These are phyloP conservation scores for Novymonas esmeraldas DNA, from an alignment of 208 protist species.

Conservation along the genomic window DNA sequence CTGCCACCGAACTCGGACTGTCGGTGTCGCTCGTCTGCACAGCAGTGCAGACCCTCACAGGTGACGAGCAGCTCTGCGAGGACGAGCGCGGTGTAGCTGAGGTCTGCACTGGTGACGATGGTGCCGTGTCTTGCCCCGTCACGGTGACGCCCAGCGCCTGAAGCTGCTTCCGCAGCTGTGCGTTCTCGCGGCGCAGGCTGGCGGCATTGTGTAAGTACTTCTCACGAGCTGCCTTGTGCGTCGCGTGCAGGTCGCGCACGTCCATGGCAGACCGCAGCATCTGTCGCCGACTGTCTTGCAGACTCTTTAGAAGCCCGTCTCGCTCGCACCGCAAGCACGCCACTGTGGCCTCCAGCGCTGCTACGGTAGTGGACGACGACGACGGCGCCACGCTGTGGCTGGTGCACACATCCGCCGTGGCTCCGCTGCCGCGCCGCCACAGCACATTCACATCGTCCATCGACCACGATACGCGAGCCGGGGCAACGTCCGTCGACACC, in stretches of 20 bases:
- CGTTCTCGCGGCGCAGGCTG: conserved; percentile 30
- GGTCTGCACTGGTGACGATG: background rate
- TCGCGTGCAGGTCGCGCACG: conserved; percentile 35
- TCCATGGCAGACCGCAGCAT: conserved; percentile 43
- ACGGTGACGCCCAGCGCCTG: background rate
- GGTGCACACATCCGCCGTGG: background rate
- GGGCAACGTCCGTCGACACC: background rate
- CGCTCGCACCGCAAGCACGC: conserved; percentile 21
- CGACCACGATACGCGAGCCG: background rate
- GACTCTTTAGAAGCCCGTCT: conserved; percentile 12
- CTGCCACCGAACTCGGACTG: conserved; percentile 1
- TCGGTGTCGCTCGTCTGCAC: background rate
- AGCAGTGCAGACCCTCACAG: background rate
- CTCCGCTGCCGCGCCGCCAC: background rate
- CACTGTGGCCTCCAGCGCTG: background rate
- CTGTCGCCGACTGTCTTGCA: conserved; percentile 25
- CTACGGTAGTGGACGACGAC: background rate
- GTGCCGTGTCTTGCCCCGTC: too few species aligned
- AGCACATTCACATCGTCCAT: conserved; percentile 10
- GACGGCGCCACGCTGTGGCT: too few species aligned
- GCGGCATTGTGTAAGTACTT: conserved; percentile 13
- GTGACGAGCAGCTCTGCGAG: too few species aligned
- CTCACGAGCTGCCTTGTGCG: conserved; percentile 8
- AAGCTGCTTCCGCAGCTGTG: conserved; percentile 10
- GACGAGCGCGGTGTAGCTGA: background rate